A percentile compares a stretch with the other conserved stretches of the same genome.
Evolutionary conservation across 129 eudicot species (phyloP).

Genomic region (Flaveria sonorensis): DNA sequence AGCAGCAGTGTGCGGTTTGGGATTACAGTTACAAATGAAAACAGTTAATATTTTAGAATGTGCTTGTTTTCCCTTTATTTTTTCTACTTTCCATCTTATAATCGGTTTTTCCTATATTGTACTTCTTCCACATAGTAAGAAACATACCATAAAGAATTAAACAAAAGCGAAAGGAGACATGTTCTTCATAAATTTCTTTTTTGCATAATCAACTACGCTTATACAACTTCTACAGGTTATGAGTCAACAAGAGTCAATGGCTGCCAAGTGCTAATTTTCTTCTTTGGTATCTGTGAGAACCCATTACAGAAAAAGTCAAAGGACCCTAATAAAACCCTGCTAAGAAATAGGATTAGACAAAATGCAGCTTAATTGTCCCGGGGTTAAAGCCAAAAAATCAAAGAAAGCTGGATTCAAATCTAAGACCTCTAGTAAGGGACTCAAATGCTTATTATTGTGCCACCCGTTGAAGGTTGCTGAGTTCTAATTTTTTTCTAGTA

Average conservation of each 20-base stretch:
- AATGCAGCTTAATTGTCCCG: no score
- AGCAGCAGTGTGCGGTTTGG: not conserved
- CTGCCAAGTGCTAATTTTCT: not conserved
- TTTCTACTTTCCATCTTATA: not conserved
- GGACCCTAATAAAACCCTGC: no score
- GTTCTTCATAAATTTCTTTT: not conserved
- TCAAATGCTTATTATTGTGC: no score
- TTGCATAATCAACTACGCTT: slow-evolving; percentile 1
- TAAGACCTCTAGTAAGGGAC: no score
- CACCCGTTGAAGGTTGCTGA: no score
- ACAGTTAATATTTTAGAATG: not conserved
- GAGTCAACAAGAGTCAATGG: not conserved
- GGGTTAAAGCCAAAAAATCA: no score
- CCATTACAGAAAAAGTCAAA: no score
- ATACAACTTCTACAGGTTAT: not conserved
- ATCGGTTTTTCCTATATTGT: not conserved
- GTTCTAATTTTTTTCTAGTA: no score
- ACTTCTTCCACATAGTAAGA: slow-evolving; percentile 18
- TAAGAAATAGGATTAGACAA: no score
- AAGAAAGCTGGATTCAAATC: no score
- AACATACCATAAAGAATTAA: not conserved
- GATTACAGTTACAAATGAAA: not conserved
- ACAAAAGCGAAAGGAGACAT: not conserved
- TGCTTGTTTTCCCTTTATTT: not conserved
- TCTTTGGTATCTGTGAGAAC: no score